Percentiles rank a stretch among this genome's conserved stretches.
These are phyloP conservation scores for Cocos nucifera DNA, from an alignment of 176 grass and related monocot species.

Conservation along the genomic window DNA sequence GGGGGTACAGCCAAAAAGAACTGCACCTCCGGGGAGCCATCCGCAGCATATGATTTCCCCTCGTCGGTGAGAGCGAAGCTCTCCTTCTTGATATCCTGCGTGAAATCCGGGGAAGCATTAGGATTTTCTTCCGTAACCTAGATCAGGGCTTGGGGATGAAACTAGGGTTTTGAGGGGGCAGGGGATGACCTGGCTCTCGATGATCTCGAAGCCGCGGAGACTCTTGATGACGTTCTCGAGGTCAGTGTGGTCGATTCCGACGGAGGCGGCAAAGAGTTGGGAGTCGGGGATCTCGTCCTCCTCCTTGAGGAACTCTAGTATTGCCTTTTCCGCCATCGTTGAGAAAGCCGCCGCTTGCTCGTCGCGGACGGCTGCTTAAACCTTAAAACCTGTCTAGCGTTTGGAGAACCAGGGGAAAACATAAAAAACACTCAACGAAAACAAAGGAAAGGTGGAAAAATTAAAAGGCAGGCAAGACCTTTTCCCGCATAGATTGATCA, in stretches of 20 bases:
- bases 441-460: too few relatives aligned
- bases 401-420: too few relatives aligned
- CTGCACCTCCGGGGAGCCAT: conserved; percentile 60
- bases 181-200: conserved; percentile 32
- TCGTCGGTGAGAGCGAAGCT: conserved; percentile 65
- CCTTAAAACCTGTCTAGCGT: too few relatives aligned
- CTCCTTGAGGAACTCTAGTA: conserved; percentile 58
- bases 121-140: neutral
- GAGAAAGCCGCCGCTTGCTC: conserved; percentile 9
- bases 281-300: conserved; percentile 53
- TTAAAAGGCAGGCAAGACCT: too few relatives aligned
- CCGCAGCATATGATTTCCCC: conserved; percentile 51
- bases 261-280: conserved; percentile 48
- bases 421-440: too few relatives aligned
- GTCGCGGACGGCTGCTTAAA: too few relatives aligned
- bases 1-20: conserved; percentile 53
- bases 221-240: conserved; percentile 82
- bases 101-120: neutral
- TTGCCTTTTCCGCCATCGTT: conserved; percentile 41
- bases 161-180: too few relatives aligned
- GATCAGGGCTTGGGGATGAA: neutral
- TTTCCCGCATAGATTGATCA: too few relatives aligned
- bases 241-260: conserved; percentile 52
- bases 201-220: conserved; percentile 70
- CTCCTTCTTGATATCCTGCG: conserved; percentile 66